Conservation (phyloP, 2,329 filamentous ascomycete genomes). For the Colletotrichum sp. region DNA sequence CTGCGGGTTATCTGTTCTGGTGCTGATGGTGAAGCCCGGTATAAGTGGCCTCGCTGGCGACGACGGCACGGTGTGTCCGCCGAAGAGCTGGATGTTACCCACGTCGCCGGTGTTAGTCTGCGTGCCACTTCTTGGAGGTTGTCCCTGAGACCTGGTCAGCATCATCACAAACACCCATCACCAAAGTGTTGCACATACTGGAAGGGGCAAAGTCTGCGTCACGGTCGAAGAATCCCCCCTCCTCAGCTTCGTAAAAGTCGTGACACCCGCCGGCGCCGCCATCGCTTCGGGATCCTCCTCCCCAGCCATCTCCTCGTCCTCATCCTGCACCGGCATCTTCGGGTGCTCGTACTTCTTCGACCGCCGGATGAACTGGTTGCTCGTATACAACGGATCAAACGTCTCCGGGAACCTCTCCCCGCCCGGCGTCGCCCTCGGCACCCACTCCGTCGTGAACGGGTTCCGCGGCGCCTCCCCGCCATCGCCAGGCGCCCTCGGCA, state of each 20-base stretch:
- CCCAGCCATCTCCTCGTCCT: not conserved
- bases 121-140: not conserved
- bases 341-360: not conserved
- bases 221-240: not conserved
- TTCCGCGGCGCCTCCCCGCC: constrained; percentile 14
- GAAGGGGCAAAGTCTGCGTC: not conserved
- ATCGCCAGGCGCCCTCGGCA: constrained; percentile 9
- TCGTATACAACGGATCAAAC: constrained; percentile 15
- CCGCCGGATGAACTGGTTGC: constrained; percentile 18
- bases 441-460: constrained; percentile 22
- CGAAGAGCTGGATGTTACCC: not conserved
- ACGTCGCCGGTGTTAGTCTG: not conserved
- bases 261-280: not conserved
- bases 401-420: not conserved
- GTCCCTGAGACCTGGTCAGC: not conserved
- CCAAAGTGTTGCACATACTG: not conserved
- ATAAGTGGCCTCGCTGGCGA: not conserved
- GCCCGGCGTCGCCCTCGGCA: not conserved
- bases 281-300: not conserved
- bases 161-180: not conserved
- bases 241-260: not conserved
- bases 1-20: not conserved
- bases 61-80: not conserved
- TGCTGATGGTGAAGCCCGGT: not conserved
- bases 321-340: not conserved